Evolutionary conservation across 2,329 filamentous ascomycete genomes (phyloP).

Genomic region (Aspergillus fijiensis): DNA sequence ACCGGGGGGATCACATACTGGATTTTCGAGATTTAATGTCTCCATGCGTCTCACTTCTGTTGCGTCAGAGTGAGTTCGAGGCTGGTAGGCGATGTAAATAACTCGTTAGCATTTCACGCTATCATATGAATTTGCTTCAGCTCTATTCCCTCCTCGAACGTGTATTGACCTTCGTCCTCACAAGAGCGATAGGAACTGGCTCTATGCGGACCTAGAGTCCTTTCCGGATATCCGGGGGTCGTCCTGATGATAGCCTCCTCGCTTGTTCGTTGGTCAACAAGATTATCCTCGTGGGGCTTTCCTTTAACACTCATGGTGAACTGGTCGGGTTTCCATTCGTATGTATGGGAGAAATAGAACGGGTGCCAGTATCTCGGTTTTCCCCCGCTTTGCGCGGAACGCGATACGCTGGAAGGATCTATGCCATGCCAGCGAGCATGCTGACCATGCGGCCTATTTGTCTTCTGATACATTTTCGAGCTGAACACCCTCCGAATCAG

Average conservation of each 20-base stretch:
- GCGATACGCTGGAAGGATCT: conserved; percentile 17
- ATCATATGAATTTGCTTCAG: neutral
- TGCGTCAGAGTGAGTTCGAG: neutral
- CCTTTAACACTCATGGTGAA: neutral
- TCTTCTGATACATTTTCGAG: conserved; percentile 29
- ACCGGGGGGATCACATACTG: no score
- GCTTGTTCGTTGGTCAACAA: neutral
- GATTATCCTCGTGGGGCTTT: neutral
- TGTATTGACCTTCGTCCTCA: neutral
- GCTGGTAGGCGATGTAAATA: neutral
- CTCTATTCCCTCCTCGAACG: neutral
- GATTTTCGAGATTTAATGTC: neutral
- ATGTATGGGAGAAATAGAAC: neutral
- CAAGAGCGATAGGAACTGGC: neutral
- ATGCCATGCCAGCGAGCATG: conserved; percentile 17
- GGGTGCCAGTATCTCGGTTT: neutral
- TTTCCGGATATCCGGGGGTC: neutral
- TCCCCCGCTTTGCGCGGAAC: neutral
- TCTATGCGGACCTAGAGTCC: neutral
- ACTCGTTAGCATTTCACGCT: neutral
- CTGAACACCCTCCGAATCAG: conserved; percentile 32
- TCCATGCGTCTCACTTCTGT: neutral
- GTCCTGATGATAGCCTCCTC: neutral
- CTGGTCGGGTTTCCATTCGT: neutral
- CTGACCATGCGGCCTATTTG: conserved; percentile 25